Evolutionary conservation across 1,284 basidiomycete genomes (phyloP), one percentile per base, ranked within the genome.

Genomic region (Neotropicomus parvogracilis): DNA sequence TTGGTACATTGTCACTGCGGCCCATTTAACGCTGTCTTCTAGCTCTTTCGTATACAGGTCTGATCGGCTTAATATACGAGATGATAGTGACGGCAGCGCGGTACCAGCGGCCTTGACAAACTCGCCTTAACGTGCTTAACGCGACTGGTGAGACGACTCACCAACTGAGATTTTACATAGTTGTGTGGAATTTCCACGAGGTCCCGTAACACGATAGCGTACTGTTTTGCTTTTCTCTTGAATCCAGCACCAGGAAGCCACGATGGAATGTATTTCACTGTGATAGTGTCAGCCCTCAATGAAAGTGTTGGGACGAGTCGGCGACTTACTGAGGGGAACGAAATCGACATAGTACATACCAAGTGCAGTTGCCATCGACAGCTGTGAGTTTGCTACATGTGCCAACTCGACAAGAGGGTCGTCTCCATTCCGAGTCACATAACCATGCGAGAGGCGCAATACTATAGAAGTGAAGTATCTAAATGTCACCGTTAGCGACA

Each of bases 221-320:
- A 82, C 41, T 67, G 62, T 39, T 68, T 69, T 1, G 82, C 81
- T 48, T 67, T 75, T 48, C 56, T 67, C 57, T 78, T 77, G 69
- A 83, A 86, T 10, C 67, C 68, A 12, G 81, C 78, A 21, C 83
- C 83, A 20, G 83, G 83, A 54, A 83, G 71, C 83, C 83, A 85
- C 9, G 69, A 63, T 11, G 83, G 83, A 39, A 85, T 56, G 53
- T 82, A 69, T 40, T 73, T 72, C 59, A 85, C 83, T 83, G 47
- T 13, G 44, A 38, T 27, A 47, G 16, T 48, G 24, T 24, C 4
- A 24, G 8, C 24, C 24, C 27, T 26, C 8, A 2, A n/a, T 24
- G 39, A 44, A 37, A 26, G 3, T n/a, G n/a, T n/a, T n/a, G n/a
- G n/a, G n/a, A n/a, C n/a, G n/a, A n/a, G n/a, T n/a, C n/a, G n/a